phyloP scores from a whole-genome alignment of 768 basidiomycete species.

The Austroboletus eburneus region DNA sequence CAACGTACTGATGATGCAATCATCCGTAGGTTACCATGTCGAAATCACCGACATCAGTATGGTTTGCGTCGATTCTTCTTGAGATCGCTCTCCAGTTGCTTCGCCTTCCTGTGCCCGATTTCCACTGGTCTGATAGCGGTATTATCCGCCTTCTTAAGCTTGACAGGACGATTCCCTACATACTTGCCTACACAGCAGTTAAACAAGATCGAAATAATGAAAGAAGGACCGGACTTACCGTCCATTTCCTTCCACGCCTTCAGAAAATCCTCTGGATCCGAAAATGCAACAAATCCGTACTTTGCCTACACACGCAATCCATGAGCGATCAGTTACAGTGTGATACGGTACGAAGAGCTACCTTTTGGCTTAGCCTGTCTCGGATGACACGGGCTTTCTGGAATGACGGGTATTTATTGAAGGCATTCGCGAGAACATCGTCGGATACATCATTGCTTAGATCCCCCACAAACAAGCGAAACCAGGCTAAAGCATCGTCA shows the following conservation, averaged over 20 bases:
- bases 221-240: slow-evolving; percentile 47
- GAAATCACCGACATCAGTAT: slow-evolving; percentile 45
- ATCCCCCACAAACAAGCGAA: slow-evolving; percentile 95
- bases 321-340: slow-evolving; percentile 1
- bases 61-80: slow-evolving; percentile 88
- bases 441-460: slow-evolving; percentile 98
- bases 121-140: slow-evolving; percentile 85
- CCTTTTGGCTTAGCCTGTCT: slow-evolving; percentile 92
- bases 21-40: not conserved
- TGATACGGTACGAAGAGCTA: slow-evolving; percentile 22
- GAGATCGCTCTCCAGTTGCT: slow-evolving; percentile 81
- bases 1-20: slow-evolving; percentile 27
- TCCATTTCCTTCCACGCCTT: slow-evolving; percentile 99
- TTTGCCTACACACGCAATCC: slow-evolving; percentile 59
- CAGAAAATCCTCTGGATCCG: slow-evolving; percentile 96
- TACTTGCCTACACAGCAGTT: slow-evolving; percentile 71
- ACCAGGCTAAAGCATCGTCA: slow-evolving; percentile 69
- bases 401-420: slow-evolving; percentile 90
- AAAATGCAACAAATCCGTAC: slow-evolving; percentile 96
- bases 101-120: slow-evolving; percentile 91
- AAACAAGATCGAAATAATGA: not conserved
- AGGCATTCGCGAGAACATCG: slow-evolving; percentile 88
- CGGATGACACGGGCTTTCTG: slow-evolving; percentile 93
- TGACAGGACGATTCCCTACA: slow-evolving; percentile 96
- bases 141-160: slow-evolving; percentile 90